Conservation (phyloP, 2,329 filamentous ascomycete species). For the Fusarium beomiforme region DNA sequence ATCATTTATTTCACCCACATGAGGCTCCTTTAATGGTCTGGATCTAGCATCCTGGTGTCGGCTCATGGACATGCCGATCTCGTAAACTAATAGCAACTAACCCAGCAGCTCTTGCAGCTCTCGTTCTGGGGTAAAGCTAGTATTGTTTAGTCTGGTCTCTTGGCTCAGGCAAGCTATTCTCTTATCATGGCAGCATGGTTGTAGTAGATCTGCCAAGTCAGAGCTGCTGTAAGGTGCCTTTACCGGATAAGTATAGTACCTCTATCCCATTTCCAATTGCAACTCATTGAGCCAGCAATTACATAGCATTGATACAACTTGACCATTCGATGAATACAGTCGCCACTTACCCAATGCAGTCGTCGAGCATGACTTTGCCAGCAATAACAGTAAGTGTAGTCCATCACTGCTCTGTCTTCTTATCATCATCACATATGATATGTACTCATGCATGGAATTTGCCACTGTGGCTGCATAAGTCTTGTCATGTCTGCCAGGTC, state of each 20-base stretch:
- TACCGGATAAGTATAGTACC: neutral
- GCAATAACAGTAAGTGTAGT: neutral
- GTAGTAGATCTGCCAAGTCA: slow-evolving; percentile 24
- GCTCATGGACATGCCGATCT: neutral
- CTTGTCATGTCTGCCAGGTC: neutral
- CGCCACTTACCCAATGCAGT: neutral
- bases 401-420: neutral
- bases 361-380: neutral
- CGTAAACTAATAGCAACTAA: neutral
- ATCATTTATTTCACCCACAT: neutral
- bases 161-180: neutral
- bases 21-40: neutral
- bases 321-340: no score
- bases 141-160: neutral
- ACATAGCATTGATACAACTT: neutral
- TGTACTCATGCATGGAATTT: neutral
- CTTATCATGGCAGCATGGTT: neutral
- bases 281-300: neutral
- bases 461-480: slow-evolving; percentile 23
- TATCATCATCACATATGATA: neutral
- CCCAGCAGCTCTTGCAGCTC: neutral
- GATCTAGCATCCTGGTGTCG: neutral
- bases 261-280: neutral
- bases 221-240: neutral
- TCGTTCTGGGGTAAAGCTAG: slow-evolving; percentile 6